Percentiles rank a stretch among this genome's conserved stretches.
phyloP scores from a whole-genome alignment of 129 eudicot genomes.

The Helianthus annuus region DNA sequence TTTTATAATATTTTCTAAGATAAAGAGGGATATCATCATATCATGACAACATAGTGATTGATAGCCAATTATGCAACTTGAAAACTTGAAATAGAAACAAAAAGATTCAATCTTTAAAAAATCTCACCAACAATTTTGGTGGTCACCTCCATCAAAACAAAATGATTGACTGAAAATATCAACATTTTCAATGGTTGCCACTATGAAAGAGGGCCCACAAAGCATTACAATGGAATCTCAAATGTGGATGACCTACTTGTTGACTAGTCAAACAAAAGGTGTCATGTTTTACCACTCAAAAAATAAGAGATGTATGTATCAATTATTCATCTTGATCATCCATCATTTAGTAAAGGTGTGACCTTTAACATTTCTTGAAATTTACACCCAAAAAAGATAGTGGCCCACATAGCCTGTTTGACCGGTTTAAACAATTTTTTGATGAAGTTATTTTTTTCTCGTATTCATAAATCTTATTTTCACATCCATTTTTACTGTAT shows the following conservation, averaged over 20 bases:
- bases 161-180: slow-evolving; percentile 1
- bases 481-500: too few relatives aligned
- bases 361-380: slow-evolving; percentile 4
- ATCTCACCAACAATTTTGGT: slow-evolving; percentile 22
- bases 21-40: slow-evolving; percentile 19
- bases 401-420: neutral
- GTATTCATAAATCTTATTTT: too few relatives aligned
- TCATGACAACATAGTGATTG: slow-evolving; percentile 25
- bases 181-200: neutral
- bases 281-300: neutral
- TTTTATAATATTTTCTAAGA: neutral
- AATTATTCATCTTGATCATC: neutral
- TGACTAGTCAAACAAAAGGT: slow-evolving; percentile 12
- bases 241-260: neutral
- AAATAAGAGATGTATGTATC: neutral
- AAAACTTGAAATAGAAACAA: slow-evolving; percentile 26
- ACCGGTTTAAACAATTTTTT: neutral
- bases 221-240: neutral
- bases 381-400: neutral
- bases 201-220: slow-evolving; percentile 13
- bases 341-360: neutral
- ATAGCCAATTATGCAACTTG: slow-evolving; percentile 4
- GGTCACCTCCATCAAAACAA: slow-evolving; percentile 21
- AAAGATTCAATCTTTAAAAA: slow-evolving; percentile 27
- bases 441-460: too few relatives aligned